Evolutionary conservation across 2,329 filamentous ascomycete genomes (phyloP).

Genomic region (Capronia coronata): DNA sequence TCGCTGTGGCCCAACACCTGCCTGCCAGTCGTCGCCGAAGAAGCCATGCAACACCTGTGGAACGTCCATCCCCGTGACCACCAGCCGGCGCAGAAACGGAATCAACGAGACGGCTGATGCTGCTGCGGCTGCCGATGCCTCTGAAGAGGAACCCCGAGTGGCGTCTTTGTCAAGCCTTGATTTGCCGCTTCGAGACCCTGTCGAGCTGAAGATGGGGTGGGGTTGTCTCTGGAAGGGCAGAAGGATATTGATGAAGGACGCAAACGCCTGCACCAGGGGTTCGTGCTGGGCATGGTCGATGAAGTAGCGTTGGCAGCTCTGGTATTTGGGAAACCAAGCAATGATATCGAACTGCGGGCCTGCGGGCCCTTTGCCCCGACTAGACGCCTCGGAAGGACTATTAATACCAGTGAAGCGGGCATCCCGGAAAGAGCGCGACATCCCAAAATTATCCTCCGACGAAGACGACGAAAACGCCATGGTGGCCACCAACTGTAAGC

Average conservation of each 20-base stretch:
- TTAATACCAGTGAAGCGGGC: slow-evolving; percentile 20
- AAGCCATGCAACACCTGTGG: slow-evolving; percentile 85
- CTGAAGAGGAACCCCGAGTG: not conserved
- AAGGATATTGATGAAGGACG: slow-evolving; percentile 84
- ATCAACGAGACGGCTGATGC: slow-evolving; percentile 59
- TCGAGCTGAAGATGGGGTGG: slow-evolving; percentile 44
- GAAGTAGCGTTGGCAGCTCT: slow-evolving; percentile 86
- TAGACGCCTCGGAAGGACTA: slow-evolving; percentile 13
- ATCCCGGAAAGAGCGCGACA: slow-evolving; percentile 17
- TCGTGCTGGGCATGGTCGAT: slow-evolving; percentile 84
- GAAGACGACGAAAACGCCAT: slow-evolving; percentile 29
- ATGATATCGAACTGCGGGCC: slow-evolving; percentile 59
- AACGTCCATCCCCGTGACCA: slow-evolving; percentile 86
- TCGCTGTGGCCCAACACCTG: slow-evolving; percentile 73
- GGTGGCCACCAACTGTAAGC: not conserved
- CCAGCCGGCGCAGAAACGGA: slow-evolving; percentile 82
- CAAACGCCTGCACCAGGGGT: slow-evolving; percentile 74
- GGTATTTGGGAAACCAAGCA: slow-evolving; percentile 86
- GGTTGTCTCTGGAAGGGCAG: slow-evolving; percentile 71
- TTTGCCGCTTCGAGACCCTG: slow-evolving; percentile 21
- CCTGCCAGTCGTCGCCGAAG: slow-evolving; percentile 87
- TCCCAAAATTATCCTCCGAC: slow-evolving; percentile 22
- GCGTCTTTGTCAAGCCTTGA: slow-evolving; percentile 18
- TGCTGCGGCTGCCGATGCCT: slow-evolving; percentile 26
- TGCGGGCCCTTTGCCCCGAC: slow-evolving; percentile 29